These are phyloP conservation scores for Pleoardoris graminearum DNA, from an alignment of 2,329 filamentous ascomycete genomes.

Conservation along the genomic window DNA sequence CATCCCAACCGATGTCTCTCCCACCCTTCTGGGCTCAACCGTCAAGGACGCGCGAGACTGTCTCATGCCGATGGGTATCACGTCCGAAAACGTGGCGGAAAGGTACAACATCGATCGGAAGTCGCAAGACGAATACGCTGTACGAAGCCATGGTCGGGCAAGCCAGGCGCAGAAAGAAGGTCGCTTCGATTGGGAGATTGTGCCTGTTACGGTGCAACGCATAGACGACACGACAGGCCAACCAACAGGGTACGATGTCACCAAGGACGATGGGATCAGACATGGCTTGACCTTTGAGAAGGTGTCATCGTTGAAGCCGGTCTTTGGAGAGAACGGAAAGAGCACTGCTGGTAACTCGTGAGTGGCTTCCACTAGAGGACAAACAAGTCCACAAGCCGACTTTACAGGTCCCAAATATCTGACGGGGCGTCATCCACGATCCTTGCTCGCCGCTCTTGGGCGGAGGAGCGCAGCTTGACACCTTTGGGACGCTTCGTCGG, in stretches of 20 bases:
- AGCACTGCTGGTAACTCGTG: conserved; percentile 83
- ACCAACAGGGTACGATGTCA: conserved; percentile 73
- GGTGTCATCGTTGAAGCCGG: conserved; percentile 80
- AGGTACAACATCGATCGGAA: conserved; percentile 84
- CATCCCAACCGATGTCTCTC: conserved; percentile 69
- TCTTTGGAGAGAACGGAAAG: conserved; percentile 86
- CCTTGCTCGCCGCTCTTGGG: conserved; percentile 90
- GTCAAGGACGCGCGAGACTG: conserved; percentile 82
- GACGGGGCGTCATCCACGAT: conserved; percentile 89
- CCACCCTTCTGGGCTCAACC: conserved; percentile 72
- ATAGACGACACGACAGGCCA: conserved; percentile 79
- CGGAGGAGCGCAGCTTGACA: conserved; percentile 80
- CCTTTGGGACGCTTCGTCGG: conserved; percentile 93
- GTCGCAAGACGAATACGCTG: conserved; percentile 81
- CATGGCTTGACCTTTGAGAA: conserved; percentile 83
- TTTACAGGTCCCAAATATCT: conserved; percentile 78
- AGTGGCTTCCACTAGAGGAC: conserved; percentile 4
- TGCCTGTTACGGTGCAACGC: conserved; percentile 77
- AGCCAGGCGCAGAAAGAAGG: conserved; percentile 87
- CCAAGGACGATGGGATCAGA: conserved; percentile 85
- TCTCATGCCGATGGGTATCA: conserved; percentile 97
- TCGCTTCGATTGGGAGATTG: conserved; percentile 90
- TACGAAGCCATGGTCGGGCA: conserved; percentile 82
- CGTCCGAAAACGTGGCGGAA: conserved; percentile 88
- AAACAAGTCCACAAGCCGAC: conserved; percentile 4